Base-by-base conservation (phyloP, 2,329 filamentous ascomycete genomes). In the Beauveria australis region DNA sequence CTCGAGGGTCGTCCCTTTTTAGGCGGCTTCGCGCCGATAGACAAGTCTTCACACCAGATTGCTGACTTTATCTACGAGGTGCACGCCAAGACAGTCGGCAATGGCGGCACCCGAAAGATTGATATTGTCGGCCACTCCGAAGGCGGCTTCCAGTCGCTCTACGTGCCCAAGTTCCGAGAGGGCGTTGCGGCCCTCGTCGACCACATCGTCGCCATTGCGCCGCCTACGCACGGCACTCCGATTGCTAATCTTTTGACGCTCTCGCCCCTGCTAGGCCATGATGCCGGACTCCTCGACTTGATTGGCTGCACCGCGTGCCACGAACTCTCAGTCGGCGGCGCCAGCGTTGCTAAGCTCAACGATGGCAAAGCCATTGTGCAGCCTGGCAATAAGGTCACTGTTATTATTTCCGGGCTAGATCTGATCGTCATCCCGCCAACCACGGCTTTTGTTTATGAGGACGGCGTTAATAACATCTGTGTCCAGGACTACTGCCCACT, bases 61-160 rank as follows among this genome's bases (percentile, higher is more conserved):
- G 64, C 64, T 43, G 60, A 52, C 46, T 63, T 67, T 19, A 53
- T 67, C 47, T 41, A 44, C 1, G 40, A 64, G 33, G 66, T 67
- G 19, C 43, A 58, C 10, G 16, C 47, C 18, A 60, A 58, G 48
- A 67, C 66, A 2, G 28, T 9, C 28, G 28, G 28, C 8, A 1
- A 30, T 9, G 8, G 28, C 28, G 28, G 6, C 7, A 60, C 65
- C 18, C 18, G 8, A 16, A 65, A 65, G 56, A 55, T 67, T 18
- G 66, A 67, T 43, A 40, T 67, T 5, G 62, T 67, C 43, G 66
- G 66, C 22, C 66, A 67, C 56, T 66, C 64, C 33, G 66, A 67
- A 53, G 66, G 66, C 28, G 66, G 44, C 26, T 64, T 67, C 46
- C 65, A 64, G 53, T n/a, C 63, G 14, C 57, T 67, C 14, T 67